Percentiles rank a stretch among this genome's conserved stretches.
These are phyloP conservation scores for Colletotrichum tofieldiae DNA, from an alignment of 2,329 filamentous ascomycete species.

Conservation along the genomic window DNA sequence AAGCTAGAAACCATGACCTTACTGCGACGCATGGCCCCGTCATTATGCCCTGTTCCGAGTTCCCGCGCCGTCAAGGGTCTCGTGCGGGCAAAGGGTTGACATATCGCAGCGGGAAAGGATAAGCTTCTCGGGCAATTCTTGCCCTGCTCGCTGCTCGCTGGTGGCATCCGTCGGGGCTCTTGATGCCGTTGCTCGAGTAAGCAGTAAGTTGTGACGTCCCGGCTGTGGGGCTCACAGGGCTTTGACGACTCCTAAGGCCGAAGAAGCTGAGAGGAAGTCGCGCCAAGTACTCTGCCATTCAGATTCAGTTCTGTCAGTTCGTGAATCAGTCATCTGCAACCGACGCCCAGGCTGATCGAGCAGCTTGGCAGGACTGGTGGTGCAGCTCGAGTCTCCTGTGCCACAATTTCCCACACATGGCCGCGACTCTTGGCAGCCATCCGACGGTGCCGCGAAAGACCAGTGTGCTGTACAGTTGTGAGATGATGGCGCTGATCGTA, in stretches of 20 bases:
- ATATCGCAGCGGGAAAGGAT: conserved; percentile 7
- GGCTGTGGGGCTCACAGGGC: conserved; percentile 11
- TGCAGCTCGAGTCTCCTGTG: conserved; percentile 25
- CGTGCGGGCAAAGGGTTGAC: conserved; percentile 7
- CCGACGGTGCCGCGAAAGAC: no score
- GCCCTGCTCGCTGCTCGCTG: conserved; percentile 15
- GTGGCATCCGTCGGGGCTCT: conserved; percentile 11
- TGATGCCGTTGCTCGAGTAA: neutral
- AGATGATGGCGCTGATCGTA: neutral
- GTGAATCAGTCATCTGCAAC: conserved; percentile 28
- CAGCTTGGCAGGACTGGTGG: conserved; percentile 29
- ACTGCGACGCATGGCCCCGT: conserved; percentile 20
- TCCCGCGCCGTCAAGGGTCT: neutral
- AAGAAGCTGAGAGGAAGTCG: neutral
- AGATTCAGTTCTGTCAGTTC: conserved; percentile 1
- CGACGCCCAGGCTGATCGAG: conserved; percentile 37
- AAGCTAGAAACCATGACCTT: conserved; percentile 7
- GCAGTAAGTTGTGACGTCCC: neutral
- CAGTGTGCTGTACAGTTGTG: neutral
- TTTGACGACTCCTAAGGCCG: conserved; percentile 13
- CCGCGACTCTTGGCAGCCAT: conserved; percentile 20
- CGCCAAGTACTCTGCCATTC: conserved; percentile 9
- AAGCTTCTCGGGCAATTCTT: conserved; percentile 34
- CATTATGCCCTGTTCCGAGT: conserved; percentile 16
- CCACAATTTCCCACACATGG: conserved; percentile 5